Evolutionary conservation across 495 filamentous ascomycete species (phyloP), one percentile per base, ranked within the genome.

Genomic region (Patellaria atrata): DNA sequence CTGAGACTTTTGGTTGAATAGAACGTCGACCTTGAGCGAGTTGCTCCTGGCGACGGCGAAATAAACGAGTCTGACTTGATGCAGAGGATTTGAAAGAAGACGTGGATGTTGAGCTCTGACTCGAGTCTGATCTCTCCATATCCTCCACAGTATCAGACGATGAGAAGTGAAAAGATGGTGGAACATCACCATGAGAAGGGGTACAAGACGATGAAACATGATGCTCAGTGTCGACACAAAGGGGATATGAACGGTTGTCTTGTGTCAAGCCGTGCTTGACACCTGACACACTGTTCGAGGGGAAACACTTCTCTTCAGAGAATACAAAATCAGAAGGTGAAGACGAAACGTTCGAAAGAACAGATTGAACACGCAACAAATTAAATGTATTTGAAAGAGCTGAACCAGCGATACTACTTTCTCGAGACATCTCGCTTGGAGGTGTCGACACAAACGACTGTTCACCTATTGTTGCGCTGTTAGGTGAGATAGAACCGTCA

Each of bases 381-480:
- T 43, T 38, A 50, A 48, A 33, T 25, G 41, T 26, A 35, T 42
- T 33, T 30, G 30, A 13, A 30, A 47, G 40, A 12, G 37, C 35
- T 3, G 40, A 16, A 20, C 38, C 41, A 13, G 27, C 30, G 29
- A 38, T 24, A 35, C 56, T 57, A 37, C 45, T 41, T 30, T 52
- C 43, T 22, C 54, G 50, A 45, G 52, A 53, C 52, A 57, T 51
- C 16, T 29, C 23, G 41, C 44, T 44, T 24, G 40, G 35, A 1
- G 20, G 27, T 36, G 38, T 38, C 33, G 35, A 41, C 12, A 35
- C 33, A 35, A 39, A 40, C 36, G 37, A 43, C 23, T 43, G 34
- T 25, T 41, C 41, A 40, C 40, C 34, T 9, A 22, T 32, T 22
- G 33, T 38, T 12, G 27, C 32, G 2, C 41, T 53, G 34, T 35